Base-by-base conservation (phyloP, 2,329 filamentous ascomycete species). In the Botrytis paeoniae region DNA sequence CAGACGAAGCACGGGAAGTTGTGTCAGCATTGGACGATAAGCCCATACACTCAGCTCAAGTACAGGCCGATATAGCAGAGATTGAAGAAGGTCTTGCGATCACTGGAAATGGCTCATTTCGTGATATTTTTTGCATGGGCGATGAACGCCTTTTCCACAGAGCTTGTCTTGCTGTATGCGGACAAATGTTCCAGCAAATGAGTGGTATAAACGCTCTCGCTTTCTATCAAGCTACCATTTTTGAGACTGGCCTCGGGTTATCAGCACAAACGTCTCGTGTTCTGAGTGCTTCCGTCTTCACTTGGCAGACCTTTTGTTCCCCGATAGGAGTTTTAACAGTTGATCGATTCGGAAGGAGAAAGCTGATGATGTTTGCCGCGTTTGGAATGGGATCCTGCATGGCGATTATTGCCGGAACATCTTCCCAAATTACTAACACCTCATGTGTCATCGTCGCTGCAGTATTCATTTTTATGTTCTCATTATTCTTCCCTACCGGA, bases 361-460 rank as follows among this genome's bases (percentile, higher is more conserved):
- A 88, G 78, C 86, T 94, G 74, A 93, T 94, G 90, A 82, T 94
- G 29, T 88, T 93, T 75, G 91, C 91, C 68, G 88, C 89, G 0
- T 82, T 86, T 43, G 89, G 89, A 0, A 89, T 90, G 84, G 88
- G 88, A 35, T 79, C 85, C 3, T 90, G 88, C 63, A 93, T 93
- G 91, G 86, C 88, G 1, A 85, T 93, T 54, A 83, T 89, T 14
- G 80, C 81, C 1, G 80, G 79, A 57, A 77, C 75, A 41, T 79
- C 78, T 29, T 63, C 65, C 1, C 71, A 70, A 14, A 70, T 45
- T 32, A 43, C 25, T 7, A 59, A 70, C n/a, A 63, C 35, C 20
- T 74, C 75, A 18, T 75, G 80, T 1, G 81, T 80, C 7, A 79
- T 81, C 35, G 77, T 79, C 29, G 77, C 78, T 4, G 77, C 78